Conservation (phyloP, 139 green algal species). For the Chlorella sp. region DNA sequence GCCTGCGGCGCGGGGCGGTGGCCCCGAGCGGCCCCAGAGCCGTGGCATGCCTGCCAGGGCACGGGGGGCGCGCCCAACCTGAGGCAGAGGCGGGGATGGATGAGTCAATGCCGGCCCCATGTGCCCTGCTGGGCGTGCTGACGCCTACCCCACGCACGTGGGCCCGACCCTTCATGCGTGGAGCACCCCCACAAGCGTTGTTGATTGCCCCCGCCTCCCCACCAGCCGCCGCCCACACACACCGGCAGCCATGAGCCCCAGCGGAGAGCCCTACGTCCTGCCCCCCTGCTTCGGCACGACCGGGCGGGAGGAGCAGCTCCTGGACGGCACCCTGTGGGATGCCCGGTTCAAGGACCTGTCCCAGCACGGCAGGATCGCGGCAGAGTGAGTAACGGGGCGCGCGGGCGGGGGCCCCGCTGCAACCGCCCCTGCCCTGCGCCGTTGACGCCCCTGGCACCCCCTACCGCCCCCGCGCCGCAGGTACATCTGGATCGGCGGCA, state of each 20-base stretch:
- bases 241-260: not conserved
- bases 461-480: not conserved
- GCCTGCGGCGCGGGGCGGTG: too few species aligned
- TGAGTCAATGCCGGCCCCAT: too few species aligned
- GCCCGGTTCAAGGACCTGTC: conserved; percentile 46
- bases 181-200: too few species aligned
- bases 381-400: conserved; percentile 18
- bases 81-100: too few species aligned
- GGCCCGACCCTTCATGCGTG: too few species aligned
- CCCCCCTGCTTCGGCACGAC: conserved; percentile 38
- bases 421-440: not conserved
- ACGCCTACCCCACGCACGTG: too few species aligned
- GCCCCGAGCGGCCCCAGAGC: too few species aligned
- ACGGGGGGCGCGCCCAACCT: too few species aligned
- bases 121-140: too few species aligned
- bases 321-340: conserved; percentile 42
- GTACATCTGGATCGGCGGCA: conserved; percentile 38
- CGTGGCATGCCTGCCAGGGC: too few species aligned
- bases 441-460: not conserved
- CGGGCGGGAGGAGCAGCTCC: conserved; percentile 34
- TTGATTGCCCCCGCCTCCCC: too few species aligned
- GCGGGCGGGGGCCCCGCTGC: not conserved
- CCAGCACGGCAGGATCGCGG: conserved; percentile 46
- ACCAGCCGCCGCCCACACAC: too few species aligned
- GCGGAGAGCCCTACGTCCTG: conserved; percentile 34